phyloP scores from a whole-genome alignment of 2,329 filamentous ascomycete species.

The Fusarium chuoi region DNA sequence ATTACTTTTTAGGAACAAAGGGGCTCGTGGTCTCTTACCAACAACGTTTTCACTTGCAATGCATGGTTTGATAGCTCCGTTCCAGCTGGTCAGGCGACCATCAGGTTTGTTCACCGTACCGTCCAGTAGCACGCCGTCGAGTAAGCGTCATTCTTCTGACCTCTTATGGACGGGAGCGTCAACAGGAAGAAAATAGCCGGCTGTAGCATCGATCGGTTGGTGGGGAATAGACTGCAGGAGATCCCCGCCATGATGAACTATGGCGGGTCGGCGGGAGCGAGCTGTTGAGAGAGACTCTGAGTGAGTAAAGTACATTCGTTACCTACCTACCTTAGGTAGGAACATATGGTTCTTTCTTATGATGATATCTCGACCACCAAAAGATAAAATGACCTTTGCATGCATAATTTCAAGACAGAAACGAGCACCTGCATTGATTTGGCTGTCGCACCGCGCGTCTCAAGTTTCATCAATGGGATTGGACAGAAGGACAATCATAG shows the following conservation, averaged over 20 bases:
- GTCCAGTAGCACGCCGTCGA: conserved; percentile 42
- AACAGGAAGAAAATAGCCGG: conserved; percentile 21
- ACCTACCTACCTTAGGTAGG: too few relatives aligned
- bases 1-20: neutral
- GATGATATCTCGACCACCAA: neutral
- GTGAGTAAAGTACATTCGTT: neutral
- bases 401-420: neutral
- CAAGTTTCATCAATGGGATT: conserved; percentile 10
- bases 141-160: conserved; percentile 45
- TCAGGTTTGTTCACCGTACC: conserved; percentile 23
- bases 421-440: conserved; percentile 4
- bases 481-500: neutral
- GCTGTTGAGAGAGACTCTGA: conserved; percentile 6
- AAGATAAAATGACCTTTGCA: conserved; percentile 1
- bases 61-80: conserved; percentile 21
- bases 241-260: conserved; percentile 36
- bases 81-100: conserved; percentile 34
- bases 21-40: neutral
- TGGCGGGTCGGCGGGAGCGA: conserved; percentile 20
- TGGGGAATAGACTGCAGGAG: conserved; percentile 38
- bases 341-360: neutral
- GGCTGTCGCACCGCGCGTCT: conserved; percentile 13
- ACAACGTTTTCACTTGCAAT: conserved; percentile 20
- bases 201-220: conserved; percentile 37
- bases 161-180: conserved; percentile 38